Evolutionary conservation across 345 rosid species (phyloP), one percentile per base, ranked within the genome.

Genomic region (Acer campestre): DNA sequence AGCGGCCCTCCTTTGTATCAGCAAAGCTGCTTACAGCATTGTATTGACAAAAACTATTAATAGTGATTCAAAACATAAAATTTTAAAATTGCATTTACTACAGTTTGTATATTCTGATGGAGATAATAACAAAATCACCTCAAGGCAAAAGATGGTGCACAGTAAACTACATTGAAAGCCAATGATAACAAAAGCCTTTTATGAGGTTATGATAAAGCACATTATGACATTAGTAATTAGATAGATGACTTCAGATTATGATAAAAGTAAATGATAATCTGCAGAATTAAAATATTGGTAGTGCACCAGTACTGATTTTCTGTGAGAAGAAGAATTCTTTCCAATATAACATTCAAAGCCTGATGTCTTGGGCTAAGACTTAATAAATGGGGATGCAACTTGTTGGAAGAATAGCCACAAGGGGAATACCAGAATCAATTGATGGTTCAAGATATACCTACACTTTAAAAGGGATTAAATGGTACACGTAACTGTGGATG

Each of bases 1-100:
- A 96, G 65, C 99, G 97, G 12, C 97, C 98, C 82, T 96, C 98
- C 82, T 96, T 92, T 59, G 93, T 86, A 84, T 96, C 98, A 80
- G 99, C 90, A 83, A 96, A 96, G 90, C 99, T 96, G 97, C 82
- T 74, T 73, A 68, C 76, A 80, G 22, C 71, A 79, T 42, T 73
- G 35, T 6, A 62, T 59, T 69, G 53, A 42, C 70, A 74, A 55
- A 65, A 3, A 16, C 35, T 11, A 77, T 67, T 68, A 51, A 5
- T 3, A 67, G 44, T 3, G 29, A 64, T 64, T 67, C 66, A 64
- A 49, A 78, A 65, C 73, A 23, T 27, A 55, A 48, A 46, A 70
- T 25, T 31, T 62, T 16, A 16, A 38, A 25, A 51, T 31, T 18
- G 14, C 61, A 53, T n/a, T 18, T 51, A 38, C 7, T 10, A 38